A percentile compares a stretch with the other conserved stretches of the same genome.
Evolutionary conservation across 2,329 filamentous ascomycete species (phyloP).

Genomic region (Fusarium odoratissimum): DNA sequence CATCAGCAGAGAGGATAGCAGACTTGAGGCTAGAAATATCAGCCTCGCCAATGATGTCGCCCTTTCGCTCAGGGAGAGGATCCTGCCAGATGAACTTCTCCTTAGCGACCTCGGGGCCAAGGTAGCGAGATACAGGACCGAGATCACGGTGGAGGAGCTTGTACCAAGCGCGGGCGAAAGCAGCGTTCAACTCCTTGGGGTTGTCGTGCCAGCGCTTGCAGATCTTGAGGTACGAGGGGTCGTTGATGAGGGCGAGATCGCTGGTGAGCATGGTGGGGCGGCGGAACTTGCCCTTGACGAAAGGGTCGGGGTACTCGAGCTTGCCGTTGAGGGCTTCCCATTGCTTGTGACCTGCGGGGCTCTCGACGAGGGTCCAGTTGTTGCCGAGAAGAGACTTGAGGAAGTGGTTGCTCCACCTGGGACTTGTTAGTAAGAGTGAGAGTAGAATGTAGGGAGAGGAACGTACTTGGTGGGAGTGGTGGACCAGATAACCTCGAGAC

Average conservation of each 20-base stretch:
- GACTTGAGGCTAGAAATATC: conserved; percentile 76
- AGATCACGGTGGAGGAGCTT: conserved; percentile 86
- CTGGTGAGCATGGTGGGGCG: conserved; percentile 81
- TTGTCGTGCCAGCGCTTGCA: conserved; percentile 75
- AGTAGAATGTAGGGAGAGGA: fast-evolving
- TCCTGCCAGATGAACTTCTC: conserved; percentile 82
- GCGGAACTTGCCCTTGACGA: conserved; percentile 77
- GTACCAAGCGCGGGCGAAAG: conserved; percentile 82
- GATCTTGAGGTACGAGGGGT: conserved; percentile 81
- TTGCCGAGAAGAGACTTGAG: conserved; percentile 82
- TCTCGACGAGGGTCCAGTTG: conserved; percentile 82
- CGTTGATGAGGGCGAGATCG: conserved; percentile 77
- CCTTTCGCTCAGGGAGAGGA: conserved; percentile 70
- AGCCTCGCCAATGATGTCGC: conserved; percentile 68
- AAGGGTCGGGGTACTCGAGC: conserved; percentile 76
- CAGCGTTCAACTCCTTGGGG: conserved; percentile 75
- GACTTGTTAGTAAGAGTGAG: conserved; percentile 3
- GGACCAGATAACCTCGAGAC: conserved; percentile 84
- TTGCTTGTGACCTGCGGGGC: conserved; percentile 77
- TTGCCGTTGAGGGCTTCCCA: conserved; percentile 80
- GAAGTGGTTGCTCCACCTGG: conserved; percentile 75
- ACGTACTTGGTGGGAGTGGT: conserved; percentile 72
- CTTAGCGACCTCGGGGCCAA: conserved; percentile 78
- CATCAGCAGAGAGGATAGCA: conserved; percentile 69
- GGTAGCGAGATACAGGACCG: conserved; percentile 75